Conservation (phyloP, 371 early-diverging fungal species). For the Smittium culicis region DNA sequence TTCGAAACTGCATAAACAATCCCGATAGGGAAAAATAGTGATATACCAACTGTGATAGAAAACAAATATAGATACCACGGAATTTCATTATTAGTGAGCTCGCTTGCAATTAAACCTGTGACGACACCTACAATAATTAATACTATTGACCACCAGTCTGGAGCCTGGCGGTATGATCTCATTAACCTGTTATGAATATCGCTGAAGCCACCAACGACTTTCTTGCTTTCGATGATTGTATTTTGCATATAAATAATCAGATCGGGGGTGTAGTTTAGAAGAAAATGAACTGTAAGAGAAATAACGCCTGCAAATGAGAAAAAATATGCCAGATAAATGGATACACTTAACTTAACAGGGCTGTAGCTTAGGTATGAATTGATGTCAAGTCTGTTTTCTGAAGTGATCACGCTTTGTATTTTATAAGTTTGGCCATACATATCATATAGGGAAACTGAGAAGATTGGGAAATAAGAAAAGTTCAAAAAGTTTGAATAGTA, state of each 20-base stretch:
- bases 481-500: too few relatives aligned
- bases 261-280: slow-evolving; percentile 2
- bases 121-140: slow-evolving; percentile 43
- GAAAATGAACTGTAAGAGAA: too few relatives aligned
- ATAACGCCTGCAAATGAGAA: too few relatives aligned
- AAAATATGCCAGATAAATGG: too few relatives aligned
- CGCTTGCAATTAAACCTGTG: slow-evolving; percentile 40
- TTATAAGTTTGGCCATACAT: too few relatives aligned
- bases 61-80: slow-evolving; percentile 12
- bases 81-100: slow-evolving; percentile 21
- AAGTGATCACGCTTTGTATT: too few relatives aligned
- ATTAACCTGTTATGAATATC: slow-evolving; percentile 58
- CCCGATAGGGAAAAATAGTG: slow-evolving; percentile 66
- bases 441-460: too few relatives aligned
- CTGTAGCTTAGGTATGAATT: too few relatives aligned
- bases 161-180: slow-evolving; percentile 55
- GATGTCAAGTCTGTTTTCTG: too few relatives aligned
- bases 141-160: slow-evolving; percentile 54
- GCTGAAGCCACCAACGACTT: slow-evolving; percentile 19
- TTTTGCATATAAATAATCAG: neutral
- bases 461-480: too few relatives aligned
- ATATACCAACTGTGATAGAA: slow-evolving; percentile 36
- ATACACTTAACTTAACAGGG: too few relatives aligned
- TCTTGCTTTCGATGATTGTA: neutral
- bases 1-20: slow-evolving; percentile 55